A percentile compares a stretch with the other conserved stretches of the same genome.
These are phyloP conservation scores for Candida nonsorbophila DNA, from an alignment of 805 yeast species.

Conservation along the genomic window DNA sequence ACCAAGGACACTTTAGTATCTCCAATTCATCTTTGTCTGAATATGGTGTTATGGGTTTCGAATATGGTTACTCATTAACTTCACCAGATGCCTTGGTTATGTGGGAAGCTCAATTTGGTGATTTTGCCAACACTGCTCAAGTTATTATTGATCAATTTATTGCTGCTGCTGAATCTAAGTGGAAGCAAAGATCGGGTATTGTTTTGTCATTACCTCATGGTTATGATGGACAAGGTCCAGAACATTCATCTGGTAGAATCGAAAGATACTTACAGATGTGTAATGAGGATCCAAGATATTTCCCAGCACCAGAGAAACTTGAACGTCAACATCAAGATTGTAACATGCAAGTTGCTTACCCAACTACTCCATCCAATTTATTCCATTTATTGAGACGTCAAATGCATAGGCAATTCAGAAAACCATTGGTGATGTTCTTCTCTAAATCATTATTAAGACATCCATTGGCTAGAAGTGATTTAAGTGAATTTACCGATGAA, in stretches of 20 bases:
- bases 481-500: constrained; percentile 84
- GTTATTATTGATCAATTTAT: constrained; percentile 95
- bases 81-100: constrained; percentile 95
- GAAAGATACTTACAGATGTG: constrained; percentile 95
- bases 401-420: constrained; percentile 98
- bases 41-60: constrained; percentile 99
- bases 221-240: constrained; percentile 99
- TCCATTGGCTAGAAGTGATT: constrained; percentile 88
- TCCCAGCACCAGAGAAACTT: constrained; percentile 86
- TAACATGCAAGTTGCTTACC: constrained; percentile 96
- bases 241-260: constrained; percentile 95
- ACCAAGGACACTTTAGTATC: constrained; percentile 82
- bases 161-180: constrained; percentile 94
- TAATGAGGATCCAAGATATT: constrained; percentile 90
- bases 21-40: constrained; percentile 95
- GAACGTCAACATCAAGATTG: constrained; percentile 98
- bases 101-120: constrained; percentile 99
- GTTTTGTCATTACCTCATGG: constrained; percentile 97
- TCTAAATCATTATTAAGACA: constrained; percentile 94
- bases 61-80: constrained; percentile 96
- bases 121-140: constrained; percentile 98
- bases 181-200: constrained; percentile 98
- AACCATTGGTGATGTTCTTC: constrained; percentile 81
- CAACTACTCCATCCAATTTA: constrained; percentile 94
- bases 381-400: constrained; percentile 98